Evolutionary conservation across 1,139 yeast genomes (phyloP), one percentile per base, ranked within the genome.

Genomic region (Taphrina pruni): DNA sequence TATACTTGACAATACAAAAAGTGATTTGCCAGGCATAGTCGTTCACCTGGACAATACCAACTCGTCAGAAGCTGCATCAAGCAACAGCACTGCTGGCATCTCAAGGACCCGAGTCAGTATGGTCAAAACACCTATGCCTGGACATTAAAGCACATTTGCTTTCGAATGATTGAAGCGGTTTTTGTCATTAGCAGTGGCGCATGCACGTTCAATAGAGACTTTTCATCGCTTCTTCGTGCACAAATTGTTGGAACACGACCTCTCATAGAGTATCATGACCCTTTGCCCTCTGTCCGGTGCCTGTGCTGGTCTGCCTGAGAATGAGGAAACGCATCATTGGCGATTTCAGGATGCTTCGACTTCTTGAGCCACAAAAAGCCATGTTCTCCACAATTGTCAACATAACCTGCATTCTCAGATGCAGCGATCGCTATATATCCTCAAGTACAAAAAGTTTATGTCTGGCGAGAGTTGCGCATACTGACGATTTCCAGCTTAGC

Each of bases 51-150:
- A 45, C 21, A 45, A 43, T 32, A 9, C 62, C 21, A 9, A 14
- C 20, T 21, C 51, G n/a, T 6, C 11, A 1, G 50, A 58, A 1
- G 26, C 32, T 17, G 60, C 50, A 9, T n/a, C 20, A 14, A 21
- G 17, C 5, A 56, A 56, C 21, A 54, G 62, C 8, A n/a, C 45
- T 9, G 26, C 32, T 26, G 54, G 62, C n/a, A 26, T 43, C 12
- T 43, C 43, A 8, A 38, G 62, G 8, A 46, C 62, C 2, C 43
- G 45, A 6, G 54, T 58, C 39, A 45, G 54, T n/a, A 46, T 43
- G 54, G 54, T 58, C 12, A 43, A 45, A 17, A 56, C 60, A 6
- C 48, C 60, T 1, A 56, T 56, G 60, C 60, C 60, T 17, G 46
- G 60, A 7, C 14, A 21, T 12, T 56, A 39, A 36, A 36, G 51